These are phyloP conservation scores for Lavandula angustifolia DNA, from an alignment of 257 asterid genomes.

Conservation along the genomic window DNA sequence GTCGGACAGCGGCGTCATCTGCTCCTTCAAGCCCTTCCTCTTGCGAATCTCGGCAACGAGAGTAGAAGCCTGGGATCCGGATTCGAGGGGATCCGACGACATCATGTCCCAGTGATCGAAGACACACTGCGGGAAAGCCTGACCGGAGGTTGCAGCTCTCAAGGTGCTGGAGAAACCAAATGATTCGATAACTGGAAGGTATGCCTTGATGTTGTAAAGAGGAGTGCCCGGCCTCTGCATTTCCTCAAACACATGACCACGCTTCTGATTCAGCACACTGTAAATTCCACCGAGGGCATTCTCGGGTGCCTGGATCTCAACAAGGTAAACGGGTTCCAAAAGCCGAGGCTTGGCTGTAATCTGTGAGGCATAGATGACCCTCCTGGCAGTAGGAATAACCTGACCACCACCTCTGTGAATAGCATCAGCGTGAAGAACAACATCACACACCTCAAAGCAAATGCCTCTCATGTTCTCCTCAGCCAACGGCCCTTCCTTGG, in stretches of 20 bases:
- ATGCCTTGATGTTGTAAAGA: slow-evolving; percentile 29
- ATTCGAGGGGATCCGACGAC: background rate
- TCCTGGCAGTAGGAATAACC: slow-evolving; percentile 48
- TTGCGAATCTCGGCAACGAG: slow-evolving; percentile 38
- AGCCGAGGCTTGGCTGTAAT: background rate
- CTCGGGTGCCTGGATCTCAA: background rate
- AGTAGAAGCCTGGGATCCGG: background rate
- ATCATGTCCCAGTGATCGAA: slow-evolving; percentile 38
- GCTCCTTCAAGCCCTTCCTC: background rate
- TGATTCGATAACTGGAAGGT: slow-evolving; percentile 46
- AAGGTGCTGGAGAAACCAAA: slow-evolving; percentile 48
- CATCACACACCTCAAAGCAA: slow-evolving; percentile 50
- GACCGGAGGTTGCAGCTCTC: slow-evolving; percentile 50
- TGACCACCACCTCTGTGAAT: slow-evolving; percentile 57
- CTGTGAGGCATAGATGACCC: slow-evolving; percentile 46
- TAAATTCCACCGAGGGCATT: slow-evolving; percentile 26
- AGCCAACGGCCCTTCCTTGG: slow-evolving; percentile 51
- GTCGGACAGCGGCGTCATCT: background rate
- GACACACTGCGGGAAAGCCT: slow-evolving; percentile 53
- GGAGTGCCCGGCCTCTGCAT: slow-evolving; percentile 2
- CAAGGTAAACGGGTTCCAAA: background rate
- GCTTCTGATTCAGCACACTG: slow-evolving; percentile 53
- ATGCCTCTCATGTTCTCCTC: slow-evolving; percentile 53
- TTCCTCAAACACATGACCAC: slow-evolving; percentile 51
- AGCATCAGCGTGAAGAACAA: slow-evolving; percentile 51